A percentile compares a stretch with the other conserved stretches of the same genome.
Conservation (phyloP, 2,329 filamentous ascomycete genomes). For the Fusarium verrucosum region DNA sequence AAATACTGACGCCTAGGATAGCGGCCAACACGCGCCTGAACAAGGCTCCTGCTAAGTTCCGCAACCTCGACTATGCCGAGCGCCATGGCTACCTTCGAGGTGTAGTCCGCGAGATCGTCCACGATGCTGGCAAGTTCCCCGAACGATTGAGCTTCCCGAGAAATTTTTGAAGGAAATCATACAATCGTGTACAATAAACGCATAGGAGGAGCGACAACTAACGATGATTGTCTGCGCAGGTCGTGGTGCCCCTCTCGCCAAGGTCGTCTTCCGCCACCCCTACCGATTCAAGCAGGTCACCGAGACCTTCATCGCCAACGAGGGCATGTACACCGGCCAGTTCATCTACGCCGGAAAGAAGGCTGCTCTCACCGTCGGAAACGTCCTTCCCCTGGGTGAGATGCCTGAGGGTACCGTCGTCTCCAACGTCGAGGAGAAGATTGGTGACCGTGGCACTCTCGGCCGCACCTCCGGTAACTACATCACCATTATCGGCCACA, state of each 20-base stretch:
- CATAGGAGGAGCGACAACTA: slow-evolving; percentile 39
- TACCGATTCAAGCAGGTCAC: slow-evolving; percentile 98
- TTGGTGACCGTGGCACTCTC: slow-evolving; percentile 94
- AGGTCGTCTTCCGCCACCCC: slow-evolving; percentile 95
- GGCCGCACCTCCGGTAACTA: slow-evolving; percentile 99
- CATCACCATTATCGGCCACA: slow-evolving; percentile 97
- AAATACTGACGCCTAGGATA: slow-evolving; percentile 53
- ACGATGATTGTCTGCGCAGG: slow-evolving; percentile 46
- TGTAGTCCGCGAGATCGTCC: slow-evolving; percentile 98
- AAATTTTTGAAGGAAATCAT: slow-evolving; percentile 23
- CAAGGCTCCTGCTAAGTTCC: slow-evolving; percentile 87
- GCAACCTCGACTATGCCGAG: slow-evolving; percentile 95
- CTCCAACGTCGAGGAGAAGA: slow-evolving; percentile 99
- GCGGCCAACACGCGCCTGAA: slow-evolving; percentile 88
- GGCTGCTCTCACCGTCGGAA: slow-evolving; percentile 94
- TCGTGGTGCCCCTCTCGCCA: slow-evolving; percentile 96
- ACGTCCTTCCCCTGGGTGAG: slow-evolving; percentile 92
- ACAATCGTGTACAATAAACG: slow-evolving; percentile 7
- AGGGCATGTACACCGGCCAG: slow-evolving; percentile 99
- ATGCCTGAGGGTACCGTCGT: slow-evolving; percentile 99
- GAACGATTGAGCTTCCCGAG: slow-evolving; percentile 29
- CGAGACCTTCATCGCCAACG: slow-evolving; percentile 99
- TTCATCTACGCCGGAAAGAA: slow-evolving; percentile 99
- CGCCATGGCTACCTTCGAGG: slow-evolving; percentile 97
- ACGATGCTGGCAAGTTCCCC: slow-evolving; percentile 79